A percentile compares a stretch with the other conserved stretches of the same genome.
phyloP scores from a whole-genome alignment of 2,329 filamentous ascomycete species.

The Gnomoniopsis smithogilvyi region DNA sequence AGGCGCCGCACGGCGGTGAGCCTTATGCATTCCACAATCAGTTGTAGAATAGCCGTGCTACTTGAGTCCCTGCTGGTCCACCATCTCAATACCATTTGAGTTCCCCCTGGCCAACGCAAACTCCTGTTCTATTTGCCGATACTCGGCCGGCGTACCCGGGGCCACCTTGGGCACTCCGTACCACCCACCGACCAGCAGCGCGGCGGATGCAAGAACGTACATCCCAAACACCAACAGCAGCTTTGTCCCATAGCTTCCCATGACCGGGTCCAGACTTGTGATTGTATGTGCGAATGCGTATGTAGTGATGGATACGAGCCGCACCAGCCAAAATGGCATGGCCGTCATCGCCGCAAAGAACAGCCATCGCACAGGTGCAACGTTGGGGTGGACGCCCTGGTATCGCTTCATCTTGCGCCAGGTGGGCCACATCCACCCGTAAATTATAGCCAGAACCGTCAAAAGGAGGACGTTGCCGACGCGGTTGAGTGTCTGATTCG shows the following conservation, averaged over 20 bases:
- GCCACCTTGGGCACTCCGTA: not conserved
- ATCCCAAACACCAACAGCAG: conserved; percentile 21
- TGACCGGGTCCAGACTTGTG: conserved; percentile 20
- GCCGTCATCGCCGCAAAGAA: conserved; percentile 14
- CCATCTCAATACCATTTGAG: not conserved
- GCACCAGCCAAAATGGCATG: conserved; percentile 22
- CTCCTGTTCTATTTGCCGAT: not conserved
- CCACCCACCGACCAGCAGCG: conserved; percentile 18
- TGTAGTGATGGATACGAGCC: conserved; percentile 20
- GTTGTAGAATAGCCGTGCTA: too few relatives aligned
- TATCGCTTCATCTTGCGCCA: conserved; percentile 14
- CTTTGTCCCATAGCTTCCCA: conserved; percentile 21
- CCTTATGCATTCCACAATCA: too few relatives aligned
- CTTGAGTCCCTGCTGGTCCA: not conserved
- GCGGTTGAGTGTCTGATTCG: conserved; percentile 17
- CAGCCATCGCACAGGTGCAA: conserved; percentile 14
- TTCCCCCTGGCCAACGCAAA: not conserved
- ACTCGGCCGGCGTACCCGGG: not conserved
- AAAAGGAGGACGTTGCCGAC: conserved; percentile 22
- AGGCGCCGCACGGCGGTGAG: too few relatives aligned
- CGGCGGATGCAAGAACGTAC: conserved; percentile 13
- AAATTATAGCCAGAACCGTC: conserved; percentile 20
- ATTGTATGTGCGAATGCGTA: conserved; percentile 20
- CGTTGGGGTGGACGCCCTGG: conserved; percentile 17
- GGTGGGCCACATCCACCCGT: conserved; percentile 22